phyloP scores from a whole-genome alignment of 345 rosid species.

The Populus simonii region DNA sequence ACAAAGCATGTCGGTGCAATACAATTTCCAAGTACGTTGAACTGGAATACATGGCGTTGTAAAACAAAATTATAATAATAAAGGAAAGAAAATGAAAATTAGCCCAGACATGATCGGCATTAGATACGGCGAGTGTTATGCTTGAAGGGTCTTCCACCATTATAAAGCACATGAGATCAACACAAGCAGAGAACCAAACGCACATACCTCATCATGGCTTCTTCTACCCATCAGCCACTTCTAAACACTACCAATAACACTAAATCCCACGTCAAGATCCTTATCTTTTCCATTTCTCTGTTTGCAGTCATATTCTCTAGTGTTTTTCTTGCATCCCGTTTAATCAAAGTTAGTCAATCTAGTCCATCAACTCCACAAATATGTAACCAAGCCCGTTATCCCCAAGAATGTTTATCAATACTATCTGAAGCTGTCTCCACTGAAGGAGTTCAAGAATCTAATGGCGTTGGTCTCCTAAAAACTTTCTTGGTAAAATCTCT shows the following conservation, averaged over 20 bases:
- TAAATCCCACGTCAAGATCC: not conserved
- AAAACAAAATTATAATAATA: too few relatives aligned
- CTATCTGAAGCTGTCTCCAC: slow-evolving; percentile 11
- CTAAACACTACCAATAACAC: not conserved
- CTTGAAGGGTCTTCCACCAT: too few relatives aligned
- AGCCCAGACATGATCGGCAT: too few relatives aligned
- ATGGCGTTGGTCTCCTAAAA: not conserved
- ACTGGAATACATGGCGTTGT: too few relatives aligned
- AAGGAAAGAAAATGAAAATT: too few relatives aligned
- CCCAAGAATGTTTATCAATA: not conserved
- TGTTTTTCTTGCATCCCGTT: slow-evolving; percentile 1
- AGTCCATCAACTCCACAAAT: not conserved
- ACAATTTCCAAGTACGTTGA: too few relatives aligned
- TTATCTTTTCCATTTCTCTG: not conserved
- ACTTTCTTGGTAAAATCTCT: slow-evolving; percentile 6
- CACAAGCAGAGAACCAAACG: not conserved
- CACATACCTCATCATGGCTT: slow-evolving; percentile 1
- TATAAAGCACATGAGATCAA: not conserved
- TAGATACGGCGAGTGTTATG: too few relatives aligned
- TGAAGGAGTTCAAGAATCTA: not conserved
- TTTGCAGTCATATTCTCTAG: not conserved
- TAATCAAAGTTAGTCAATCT: not conserved
- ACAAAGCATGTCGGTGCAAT: too few relatives aligned
- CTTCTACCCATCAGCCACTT: not conserved
- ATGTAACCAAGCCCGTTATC: slow-evolving; percentile 9